These are phyloP conservation scores for Apiotrichum laibachii DNA, from an alignment of 1,284 basidiomycete species.

Conservation along the genomic window DNA sequence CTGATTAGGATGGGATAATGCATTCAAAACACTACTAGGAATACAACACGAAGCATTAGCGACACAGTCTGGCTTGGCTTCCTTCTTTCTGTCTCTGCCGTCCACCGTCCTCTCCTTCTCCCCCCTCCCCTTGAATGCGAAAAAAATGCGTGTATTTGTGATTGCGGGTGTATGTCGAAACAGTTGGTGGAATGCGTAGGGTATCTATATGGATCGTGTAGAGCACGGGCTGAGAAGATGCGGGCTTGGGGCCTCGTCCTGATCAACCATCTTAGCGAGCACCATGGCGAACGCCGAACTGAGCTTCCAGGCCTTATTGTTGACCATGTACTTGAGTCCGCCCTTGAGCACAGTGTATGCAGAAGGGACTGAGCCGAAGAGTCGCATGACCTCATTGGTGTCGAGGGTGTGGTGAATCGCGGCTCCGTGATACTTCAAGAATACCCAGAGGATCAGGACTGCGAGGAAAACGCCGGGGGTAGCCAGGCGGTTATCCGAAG, in stretches of 20 bases:
- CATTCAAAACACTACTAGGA: neutral
- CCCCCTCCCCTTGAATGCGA: too few species aligned
- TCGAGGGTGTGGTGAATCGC: conserved; percentile 6
- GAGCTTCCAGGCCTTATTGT: conserved; percentile 27
- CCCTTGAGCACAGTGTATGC: conserved; percentile 11
- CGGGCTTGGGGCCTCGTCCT: neutral
- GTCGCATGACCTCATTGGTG: neutral
- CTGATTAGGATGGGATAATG: neutral
- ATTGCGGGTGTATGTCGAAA: neutral
- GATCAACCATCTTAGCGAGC: conserved; percentile 23
- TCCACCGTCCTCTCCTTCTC: too few species aligned
- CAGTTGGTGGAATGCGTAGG: neutral
- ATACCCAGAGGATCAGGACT: conserved; percentile 25
- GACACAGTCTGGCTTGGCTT: too few species aligned
- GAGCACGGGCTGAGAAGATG: neutral
- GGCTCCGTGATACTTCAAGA: conserved; percentile 12
- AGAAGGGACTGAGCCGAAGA: conserved; percentile 1
- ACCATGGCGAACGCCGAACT: conserved; percentile 25
- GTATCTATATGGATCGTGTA: neutral
- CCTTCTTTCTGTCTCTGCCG: too few species aligned
- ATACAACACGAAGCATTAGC: too few species aligned
- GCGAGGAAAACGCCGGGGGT: conserved; percentile 22
- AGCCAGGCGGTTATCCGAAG: conserved; percentile 19
- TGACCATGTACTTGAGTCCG: conserved; percentile 24
- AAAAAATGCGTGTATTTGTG: neutral